Evolutionary conservation across 139 green algal species (phyloP).

Genomic region (Desmodesmus armatus): DNA sequence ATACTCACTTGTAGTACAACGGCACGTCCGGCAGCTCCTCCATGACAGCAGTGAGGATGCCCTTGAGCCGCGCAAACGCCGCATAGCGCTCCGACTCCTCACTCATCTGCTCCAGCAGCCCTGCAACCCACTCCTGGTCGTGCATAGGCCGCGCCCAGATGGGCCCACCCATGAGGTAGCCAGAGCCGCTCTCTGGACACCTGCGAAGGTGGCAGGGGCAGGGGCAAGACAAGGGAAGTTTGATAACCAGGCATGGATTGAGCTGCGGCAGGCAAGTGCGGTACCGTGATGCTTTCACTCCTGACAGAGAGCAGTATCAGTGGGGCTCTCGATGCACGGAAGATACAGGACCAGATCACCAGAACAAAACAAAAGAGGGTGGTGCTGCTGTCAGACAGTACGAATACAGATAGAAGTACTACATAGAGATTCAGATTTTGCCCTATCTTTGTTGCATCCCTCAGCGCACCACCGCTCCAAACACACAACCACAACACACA

Average conservation of each 20-base stretch:
- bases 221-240: not conserved
- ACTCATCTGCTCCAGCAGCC: constrained; percentile 40
- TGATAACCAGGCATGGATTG: not conserved
- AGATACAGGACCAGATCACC: not conserved
- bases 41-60: constrained; percentile 78
- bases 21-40: constrained; percentile 90
- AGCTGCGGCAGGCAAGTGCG: not conserved
- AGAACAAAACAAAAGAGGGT: too few species aligned
- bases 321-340: too few species aligned
- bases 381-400: constrained; percentile 34
- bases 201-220: not conserved
- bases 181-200: constrained; percentile 82
- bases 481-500: not conserved
- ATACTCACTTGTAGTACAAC: constrained; percentile 70
- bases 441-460: constrained; percentile 42
- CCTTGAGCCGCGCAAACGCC: constrained; percentile 74
- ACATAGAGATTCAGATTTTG: constrained; percentile 47
- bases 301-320: not conserved
- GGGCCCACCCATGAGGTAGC: constrained; percentile 92
- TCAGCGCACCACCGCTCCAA: not conserved
- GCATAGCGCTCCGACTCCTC: constrained; percentile 40
- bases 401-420: constrained; percentile 34
- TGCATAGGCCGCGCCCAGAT: constrained; percentile 94
- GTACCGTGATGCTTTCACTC: not conserved
- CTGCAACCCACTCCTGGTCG: constrained; percentile 77